phyloP scores from a whole-genome alignment of 2,329 filamentous ascomycete genomes.

The Chaetomium strumarium region DNA sequence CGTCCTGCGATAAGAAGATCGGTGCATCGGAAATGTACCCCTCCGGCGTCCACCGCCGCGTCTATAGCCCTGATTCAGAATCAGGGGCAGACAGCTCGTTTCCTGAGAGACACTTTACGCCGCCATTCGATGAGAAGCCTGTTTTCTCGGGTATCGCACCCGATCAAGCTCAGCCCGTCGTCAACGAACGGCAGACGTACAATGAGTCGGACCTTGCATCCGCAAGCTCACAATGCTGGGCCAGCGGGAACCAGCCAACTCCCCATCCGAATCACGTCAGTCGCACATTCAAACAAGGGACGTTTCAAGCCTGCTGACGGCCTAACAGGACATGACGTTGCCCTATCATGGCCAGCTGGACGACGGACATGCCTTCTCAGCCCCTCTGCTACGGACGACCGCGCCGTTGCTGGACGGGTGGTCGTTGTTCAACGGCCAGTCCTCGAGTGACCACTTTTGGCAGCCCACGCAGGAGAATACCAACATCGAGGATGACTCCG shows the following conservation, averaged over 20 bases:
- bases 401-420: conserved; percentile 12
- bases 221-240: conserved; percentile 14
- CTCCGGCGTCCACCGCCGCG: conserved; percentile 2
- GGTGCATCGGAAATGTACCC: conserved; percentile 21
- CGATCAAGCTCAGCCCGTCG: conserved; percentile 5
- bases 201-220: conserved; percentile 2
- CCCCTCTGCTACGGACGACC: conserved; percentile 3
- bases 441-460: conserved; percentile 13
- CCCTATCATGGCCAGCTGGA: not conserved
- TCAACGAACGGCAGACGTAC: conserved; percentile 9
- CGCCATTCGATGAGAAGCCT: conserved; percentile 5
- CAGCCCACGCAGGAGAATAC: conserved; percentile 1
- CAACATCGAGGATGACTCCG: conserved; percentile 22
- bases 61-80: conserved; percentile 11
- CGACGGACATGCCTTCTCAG: conserved; percentile 1
- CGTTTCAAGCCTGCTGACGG: not conserved
- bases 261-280: conserved; percentile 15
- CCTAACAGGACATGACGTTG: not conserved
- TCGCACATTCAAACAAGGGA: not conserved
- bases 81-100: conserved; percentile 20
- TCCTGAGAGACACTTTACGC: conserved; percentile 21
- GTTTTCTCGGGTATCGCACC: conserved; percentile 1
- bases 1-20: conserved; percentile 7
- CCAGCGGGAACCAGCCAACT: conserved; percentile 3
- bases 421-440: conserved; percentile 11